Conservation (phyloP, 768 basidiomycete species). For the Hygrophorus russula region DNA sequence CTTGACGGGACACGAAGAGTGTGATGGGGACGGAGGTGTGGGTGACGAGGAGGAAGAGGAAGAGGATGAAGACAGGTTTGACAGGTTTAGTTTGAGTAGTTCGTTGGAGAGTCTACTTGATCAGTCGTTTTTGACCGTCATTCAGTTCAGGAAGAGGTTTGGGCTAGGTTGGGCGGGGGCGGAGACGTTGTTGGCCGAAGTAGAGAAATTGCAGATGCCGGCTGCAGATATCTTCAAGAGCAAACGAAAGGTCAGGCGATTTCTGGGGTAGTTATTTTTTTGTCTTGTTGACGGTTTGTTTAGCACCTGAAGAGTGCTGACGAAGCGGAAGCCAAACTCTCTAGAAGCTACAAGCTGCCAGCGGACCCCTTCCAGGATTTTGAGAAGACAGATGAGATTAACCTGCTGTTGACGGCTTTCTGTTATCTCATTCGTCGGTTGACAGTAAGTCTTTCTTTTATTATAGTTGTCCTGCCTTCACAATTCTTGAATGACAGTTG, state of each 20-base stretch:
- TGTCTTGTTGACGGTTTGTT: not conserved
- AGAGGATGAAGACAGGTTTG: constrained; percentile 31
- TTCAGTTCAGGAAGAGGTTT: constrained; percentile 40
- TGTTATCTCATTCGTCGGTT: constrained; percentile 55
- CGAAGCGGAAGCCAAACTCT: constrained; percentile 26
- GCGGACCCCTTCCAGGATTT: constrained; percentile 38
- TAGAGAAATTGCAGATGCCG: constrained; percentile 32
- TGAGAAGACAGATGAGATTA: constrained; percentile 27
- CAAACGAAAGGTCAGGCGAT: constrained; percentile 19
- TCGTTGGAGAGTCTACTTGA: constrained; percentile 54
- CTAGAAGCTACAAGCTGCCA: constrained; percentile 34
- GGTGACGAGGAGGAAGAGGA: constrained; percentile 19
- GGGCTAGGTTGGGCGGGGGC: constrained; percentile 61
- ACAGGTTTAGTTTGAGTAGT: constrained; percentile 50
- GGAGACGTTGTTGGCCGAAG: constrained; percentile 37
- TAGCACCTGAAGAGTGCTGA: constrained; percentile 32
- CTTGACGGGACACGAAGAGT: constrained; percentile 6
- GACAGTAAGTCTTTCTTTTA: constrained; percentile 23
- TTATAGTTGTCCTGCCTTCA: not conserved
- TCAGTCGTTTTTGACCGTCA: constrained; percentile 39
- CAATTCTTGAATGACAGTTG: constrained; percentile 24
- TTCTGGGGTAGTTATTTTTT: not conserved
- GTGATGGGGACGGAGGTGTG: constrained; percentile 21
- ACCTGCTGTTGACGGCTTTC: constrained; percentile 53
- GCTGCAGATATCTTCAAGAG: constrained; percentile 25